These are phyloP conservation scores for Dendryphion nanum DNA, from an alignment of 2,329 filamentous ascomycete genomes.

Conservation along the genomic window DNA sequence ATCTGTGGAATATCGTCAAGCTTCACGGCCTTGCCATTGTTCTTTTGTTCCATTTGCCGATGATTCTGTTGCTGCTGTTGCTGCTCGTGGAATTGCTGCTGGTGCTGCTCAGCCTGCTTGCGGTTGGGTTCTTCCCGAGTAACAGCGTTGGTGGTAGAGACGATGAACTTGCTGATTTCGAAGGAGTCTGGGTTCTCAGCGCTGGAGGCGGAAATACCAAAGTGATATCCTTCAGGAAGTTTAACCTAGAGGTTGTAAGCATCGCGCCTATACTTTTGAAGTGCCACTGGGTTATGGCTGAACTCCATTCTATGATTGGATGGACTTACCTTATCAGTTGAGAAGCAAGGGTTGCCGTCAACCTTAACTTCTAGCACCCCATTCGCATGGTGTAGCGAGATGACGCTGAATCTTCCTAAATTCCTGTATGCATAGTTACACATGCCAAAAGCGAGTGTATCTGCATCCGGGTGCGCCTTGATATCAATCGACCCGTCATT, in stretches of 20 bases:
- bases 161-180: constrained; percentile 83
- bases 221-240: constrained; percentile 77
- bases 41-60: constrained; percentile 7
- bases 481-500: constrained; percentile 87
- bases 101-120: constrained; percentile 28
- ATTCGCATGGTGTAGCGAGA: constrained; percentile 70
- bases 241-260: too few relatives aligned
- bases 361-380: constrained; percentile 73
- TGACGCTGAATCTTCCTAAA: constrained; percentile 75
- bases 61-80: constrained; percentile 22
- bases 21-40: too few relatives aligned
- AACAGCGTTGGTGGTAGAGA: constrained; percentile 54
- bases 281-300: constrained; percentile 6
- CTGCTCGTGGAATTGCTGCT: constrained; percentile 32
- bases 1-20: constrained; percentile 31
- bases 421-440: constrained; percentile 92
- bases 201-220: constrained; percentile 84
- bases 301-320: constrained; percentile 4
- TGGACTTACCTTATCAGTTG: constrained; percentile 61
- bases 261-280: too few relatives aligned
- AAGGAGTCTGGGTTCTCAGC: constrained; percentile 93
- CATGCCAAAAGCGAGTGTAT: constrained; percentile 87
- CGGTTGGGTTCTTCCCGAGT: constrained; percentile 33
- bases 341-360: constrained; percentile 80
- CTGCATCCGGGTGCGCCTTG: constrained; percentile 71